Percentiles rank a stretch among this genome's conserved stretches.
Evolutionary conservation across 495 filamentous ascomycete species (phyloP).

Genomic region (Penicillium pancosmium): DNA sequence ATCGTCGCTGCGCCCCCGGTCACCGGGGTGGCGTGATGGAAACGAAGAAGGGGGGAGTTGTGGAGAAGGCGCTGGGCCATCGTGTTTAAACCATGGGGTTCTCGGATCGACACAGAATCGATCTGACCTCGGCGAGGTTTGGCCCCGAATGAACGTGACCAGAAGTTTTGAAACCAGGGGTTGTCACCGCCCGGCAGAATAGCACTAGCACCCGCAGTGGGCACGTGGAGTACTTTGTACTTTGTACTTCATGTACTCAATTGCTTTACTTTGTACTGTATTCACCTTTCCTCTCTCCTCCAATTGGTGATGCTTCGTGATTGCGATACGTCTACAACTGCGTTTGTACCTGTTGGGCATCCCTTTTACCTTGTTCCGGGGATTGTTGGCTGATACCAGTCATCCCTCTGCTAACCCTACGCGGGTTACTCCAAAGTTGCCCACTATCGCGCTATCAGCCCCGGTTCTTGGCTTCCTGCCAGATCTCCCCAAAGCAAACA

Average conservation of each 20-base stretch:
- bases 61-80: conserved; percentile 46
- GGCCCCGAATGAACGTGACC: conserved; percentile 11
- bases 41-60: conserved; percentile 32
- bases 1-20: conserved; percentile 34
- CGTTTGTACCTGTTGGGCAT: too few relatives aligned
- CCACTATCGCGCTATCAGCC: conserved; percentile 4
- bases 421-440: background rate
- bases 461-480: conserved; percentile 16
- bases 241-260: background rate
- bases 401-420: background rate
- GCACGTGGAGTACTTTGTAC: conserved; percentile 2
- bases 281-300: too few relatives aligned
- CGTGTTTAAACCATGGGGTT: conserved; percentile 37
- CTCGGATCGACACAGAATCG: conserved; percentile 5
- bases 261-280: too few relatives aligned
- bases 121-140: conserved; percentile 10
- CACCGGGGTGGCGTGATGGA: conserved; percentile 33
- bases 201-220: background rate
- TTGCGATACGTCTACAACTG: too few relatives aligned
- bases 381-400: too few relatives aligned
- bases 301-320: too few relatives aligned
- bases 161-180: background rate
- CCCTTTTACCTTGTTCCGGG: too few relatives aligned
- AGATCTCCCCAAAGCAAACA: conserved; percentile 13
- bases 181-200: conserved; percentile 30